Percentiles rank a stretch among this genome's conserved stretches.
phyloP scores from a whole-genome alignment of 306 rosid genomes.

The Biancaea sappan region DNA sequence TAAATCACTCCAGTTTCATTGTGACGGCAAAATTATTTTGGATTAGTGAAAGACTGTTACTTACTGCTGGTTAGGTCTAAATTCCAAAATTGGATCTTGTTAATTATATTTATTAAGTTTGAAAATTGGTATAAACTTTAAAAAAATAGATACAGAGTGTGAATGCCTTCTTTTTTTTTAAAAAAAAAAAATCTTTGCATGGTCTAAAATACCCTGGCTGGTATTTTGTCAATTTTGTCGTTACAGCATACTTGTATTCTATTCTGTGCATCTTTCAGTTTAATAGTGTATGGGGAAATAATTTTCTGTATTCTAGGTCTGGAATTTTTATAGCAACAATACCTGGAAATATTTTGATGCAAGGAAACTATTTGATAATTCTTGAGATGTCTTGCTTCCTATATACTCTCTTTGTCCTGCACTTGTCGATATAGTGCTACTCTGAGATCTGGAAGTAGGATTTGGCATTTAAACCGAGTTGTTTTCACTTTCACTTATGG shows the following conservation, averaged over 20 bases:
- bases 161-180: neutral
- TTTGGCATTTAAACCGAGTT: conserved; percentile 1
- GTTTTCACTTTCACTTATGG: conserved; percentile 7
- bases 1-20: neutral
- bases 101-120: neutral
- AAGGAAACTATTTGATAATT: neutral
- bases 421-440: neutral
- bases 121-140: neutral
- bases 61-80: neutral
- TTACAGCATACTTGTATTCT: neutral
- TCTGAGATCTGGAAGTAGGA: neutral
- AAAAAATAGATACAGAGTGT: neutral
- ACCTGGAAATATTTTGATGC: neutral
- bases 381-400: neutral
- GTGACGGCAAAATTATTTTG: neutral
- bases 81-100: neutral
- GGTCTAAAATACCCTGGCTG: neutral
- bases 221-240: neutral
- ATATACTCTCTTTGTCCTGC: neutral
- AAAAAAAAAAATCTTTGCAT: neutral
- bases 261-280: neutral
- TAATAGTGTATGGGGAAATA: neutral
- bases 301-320: neutral
- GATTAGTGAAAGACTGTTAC: neutral
- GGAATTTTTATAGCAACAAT: neutral